These are phyloP conservation scores for Geotrichum candidum DNA, from an alignment of 1,139 yeast genomes.

Conservation along the genomic window DNA sequence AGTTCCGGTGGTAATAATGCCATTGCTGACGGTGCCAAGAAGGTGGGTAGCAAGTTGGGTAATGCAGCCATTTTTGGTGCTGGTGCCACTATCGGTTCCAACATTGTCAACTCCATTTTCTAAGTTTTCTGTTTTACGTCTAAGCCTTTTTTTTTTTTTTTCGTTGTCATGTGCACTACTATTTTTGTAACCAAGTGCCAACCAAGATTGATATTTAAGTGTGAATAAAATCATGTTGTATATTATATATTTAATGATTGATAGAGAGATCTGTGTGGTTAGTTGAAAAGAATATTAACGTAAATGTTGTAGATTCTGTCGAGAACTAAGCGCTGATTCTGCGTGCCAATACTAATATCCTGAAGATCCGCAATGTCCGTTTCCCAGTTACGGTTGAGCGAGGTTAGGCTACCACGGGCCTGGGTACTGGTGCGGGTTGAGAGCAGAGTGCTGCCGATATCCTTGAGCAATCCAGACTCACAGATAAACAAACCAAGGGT, in stretches of 20 bases:
- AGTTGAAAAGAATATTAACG: background rate
- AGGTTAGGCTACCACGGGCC: slow-evolving; percentile 13
- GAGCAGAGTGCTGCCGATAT: slow-evolving; percentile 14
- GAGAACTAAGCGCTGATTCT: slow-evolving; percentile 11
- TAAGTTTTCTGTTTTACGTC: slow-evolving; percentile 31
- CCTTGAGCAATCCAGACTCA: slow-evolving; percentile 18
- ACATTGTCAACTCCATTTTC: slow-evolving; percentile 77
- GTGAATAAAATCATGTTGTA: background rate
- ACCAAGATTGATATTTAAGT: background rate
- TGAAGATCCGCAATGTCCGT: background rate
- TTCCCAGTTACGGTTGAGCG: slow-evolving; percentile 2
- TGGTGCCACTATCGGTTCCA: slow-evolving; percentile 91
- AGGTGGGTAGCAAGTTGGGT: slow-evolving; percentile 78
- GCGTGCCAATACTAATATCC: background rate
- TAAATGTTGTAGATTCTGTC: slow-evolving; percentile 13
- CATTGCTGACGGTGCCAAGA: slow-evolving; percentile 44
- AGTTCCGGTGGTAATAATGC: slow-evolving; percentile 16
- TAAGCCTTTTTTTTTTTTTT: background rate
- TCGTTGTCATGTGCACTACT: background rate
- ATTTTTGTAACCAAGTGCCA: background rate
- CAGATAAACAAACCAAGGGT: slow-evolving; percentile 28
- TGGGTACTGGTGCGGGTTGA: slow-evolving; percentile 16
- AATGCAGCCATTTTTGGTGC: slow-evolving; percentile 95
- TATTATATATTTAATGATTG: background rate
- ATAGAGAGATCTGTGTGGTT: background rate